Evolutionary conservation across 2,329 filamentous ascomycete genomes (phyloP), one percentile per base, ranked within the genome.

Genomic region (Cytospora chrysosperma): DNA sequence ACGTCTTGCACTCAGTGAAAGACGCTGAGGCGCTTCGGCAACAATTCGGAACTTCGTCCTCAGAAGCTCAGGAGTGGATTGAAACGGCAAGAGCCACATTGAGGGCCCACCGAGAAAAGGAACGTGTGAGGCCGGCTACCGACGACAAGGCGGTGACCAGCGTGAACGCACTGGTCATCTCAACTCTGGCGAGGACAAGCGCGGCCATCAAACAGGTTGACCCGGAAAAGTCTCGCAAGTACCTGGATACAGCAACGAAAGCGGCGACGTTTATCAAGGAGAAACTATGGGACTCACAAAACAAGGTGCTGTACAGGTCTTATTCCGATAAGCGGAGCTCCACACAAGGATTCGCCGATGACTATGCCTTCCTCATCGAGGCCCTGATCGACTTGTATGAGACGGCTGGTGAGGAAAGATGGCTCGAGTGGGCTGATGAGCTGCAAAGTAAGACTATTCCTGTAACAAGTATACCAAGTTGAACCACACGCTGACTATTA

Each of bases 161-260:
- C 13, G 95, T 91, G 87, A 98, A 98, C 68, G 94, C 93, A 3
- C 84, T 98, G 63, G 92, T 91, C 0, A 92, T 98, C 62, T 88
- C 89, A 1, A 88, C 91, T 0, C 80, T 99, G n/a, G 87, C 92
- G 19, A 85, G 91, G 66, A 86, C 90, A 10, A 86, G 86, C n/a
- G 82, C 86, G 3, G 85, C 88, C 0, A 78, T 97, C n/a, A 80
- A 82, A 24, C 77, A 79, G 2, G 79, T 89, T 24, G 85, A 88
- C 62, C 76, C 82, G 0, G 80, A 80, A 47, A 83, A 82, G 67
- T 84, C 88, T 8, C 75, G 79, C 32, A 78, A 79, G 64, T 97
- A 90, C 71, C 78, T 90, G 7, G 70, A 77, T 0, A 85, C 85
- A 3, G 94, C 94, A 0, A 81, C 82, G 57, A 83, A 85, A 30